These are phyloP conservation scores for Cladosporium sphaerospermum DNA, from an alignment of 2,329 filamentous ascomycete genomes.

Conservation along the genomic window DNA sequence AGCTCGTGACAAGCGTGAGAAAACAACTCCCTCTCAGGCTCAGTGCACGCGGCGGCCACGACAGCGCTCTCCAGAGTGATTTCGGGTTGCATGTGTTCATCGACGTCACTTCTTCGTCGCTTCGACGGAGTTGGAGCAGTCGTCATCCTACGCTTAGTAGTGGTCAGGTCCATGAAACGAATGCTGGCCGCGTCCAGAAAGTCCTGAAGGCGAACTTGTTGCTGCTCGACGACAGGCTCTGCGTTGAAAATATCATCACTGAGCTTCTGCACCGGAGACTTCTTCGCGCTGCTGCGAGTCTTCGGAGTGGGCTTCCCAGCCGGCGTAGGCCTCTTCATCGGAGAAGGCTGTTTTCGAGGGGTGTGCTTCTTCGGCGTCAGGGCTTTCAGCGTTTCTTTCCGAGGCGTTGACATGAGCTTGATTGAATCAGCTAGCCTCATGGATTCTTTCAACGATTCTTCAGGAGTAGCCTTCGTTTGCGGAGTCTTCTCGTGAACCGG, in stretches of 20 bases:
- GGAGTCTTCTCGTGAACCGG: conserved; percentile 6
- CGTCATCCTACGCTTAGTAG: conserved; percentile 85
- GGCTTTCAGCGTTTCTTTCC: conserved; percentile 38
- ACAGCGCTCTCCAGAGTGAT: conserved; percentile 65
- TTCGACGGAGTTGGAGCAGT: conserved; percentile 49
- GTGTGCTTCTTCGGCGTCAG: conserved; percentile 36
- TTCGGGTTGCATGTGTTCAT: conserved; percentile 29
- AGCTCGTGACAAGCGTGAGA: conserved; percentile 92
- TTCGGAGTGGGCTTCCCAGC: conserved; percentile 25
- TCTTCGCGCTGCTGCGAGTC: conserved; percentile 17
- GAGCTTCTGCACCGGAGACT: conserved; percentile 23
- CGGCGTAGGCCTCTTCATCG: conserved; percentile 36
- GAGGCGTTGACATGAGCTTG: conserved; percentile 43
- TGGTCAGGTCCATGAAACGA: conserved; percentile 97
- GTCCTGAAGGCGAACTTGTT: conserved; percentile 64
- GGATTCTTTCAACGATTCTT: conserved; percentile 17
- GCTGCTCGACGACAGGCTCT: conserved; percentile 14
- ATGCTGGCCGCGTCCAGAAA: conserved; percentile 95
- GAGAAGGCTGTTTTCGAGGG: conserved; percentile 35
- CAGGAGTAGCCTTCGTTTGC: conserved; percentile 20
- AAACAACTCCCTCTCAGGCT: conserved; percentile 89
- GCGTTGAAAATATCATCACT: conserved; percentile 23
- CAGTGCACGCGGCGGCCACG: conserved; percentile 80
- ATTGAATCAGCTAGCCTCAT: conserved; percentile 37
- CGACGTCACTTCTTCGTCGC: conserved; percentile 26